A percentile compares a stretch with the other conserved stretches of the same genome.
These are phyloP conservation scores for Ceratocystiopsis minuta DNA, from an alignment of 2,329 filamentous ascomycete genomes.

Conservation along the genomic window DNA sequence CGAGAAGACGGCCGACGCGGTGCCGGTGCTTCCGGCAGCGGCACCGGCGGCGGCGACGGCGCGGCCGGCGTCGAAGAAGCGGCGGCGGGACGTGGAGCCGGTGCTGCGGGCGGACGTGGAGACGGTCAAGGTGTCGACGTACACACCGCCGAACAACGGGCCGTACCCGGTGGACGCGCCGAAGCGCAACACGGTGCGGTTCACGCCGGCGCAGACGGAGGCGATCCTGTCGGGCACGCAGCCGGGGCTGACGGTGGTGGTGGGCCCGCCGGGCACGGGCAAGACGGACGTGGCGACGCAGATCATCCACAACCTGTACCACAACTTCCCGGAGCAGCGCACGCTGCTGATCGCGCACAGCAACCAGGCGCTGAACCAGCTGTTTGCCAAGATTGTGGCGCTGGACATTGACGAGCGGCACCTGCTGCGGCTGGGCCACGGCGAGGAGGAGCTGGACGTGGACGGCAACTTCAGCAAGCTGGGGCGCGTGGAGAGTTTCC, in stretches of 20 bases:
- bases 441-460: slow-evolving; percentile 81
- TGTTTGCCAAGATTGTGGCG: slow-evolving; percentile 95
- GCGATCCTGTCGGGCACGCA: slow-evolving; percentile 89
- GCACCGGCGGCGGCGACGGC: slow-evolving; percentile 18
- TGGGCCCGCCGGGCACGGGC: slow-evolving; percentile 88
- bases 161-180: slow-evolving; percentile 76
- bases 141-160: slow-evolving; percentile 72
- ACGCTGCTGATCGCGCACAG: slow-evolving; percentile 90
- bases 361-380: slow-evolving; percentile 91
- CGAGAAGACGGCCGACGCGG: slow-evolving; percentile 25
- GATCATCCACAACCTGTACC: slow-evolving; percentile 97
- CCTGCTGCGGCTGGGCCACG: slow-evolving; percentile 78
- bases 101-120: slow-evolving; percentile 43
- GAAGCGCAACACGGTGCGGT: slow-evolving; percentile 67
- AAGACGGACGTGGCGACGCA: slow-evolving; percentile 99
- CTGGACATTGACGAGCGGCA: slow-evolving; percentile 93
- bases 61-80: slow-evolving; percentile 60
- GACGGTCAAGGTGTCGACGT: slow-evolving; percentile 69
- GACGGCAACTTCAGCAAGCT: slow-evolving; percentile 83
- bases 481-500: slow-evolving; percentile 84
- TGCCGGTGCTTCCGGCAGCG: background rate
- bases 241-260: slow-evolving; percentile 80
- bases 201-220: slow-evolving; percentile 80
- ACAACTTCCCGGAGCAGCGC: slow-evolving; percentile 86
- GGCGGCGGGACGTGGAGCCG: slow-evolving; percentile 60